Conservation (phyloP, 2,329 filamentous ascomycete species). For the Fusarium sp. region DNA sequence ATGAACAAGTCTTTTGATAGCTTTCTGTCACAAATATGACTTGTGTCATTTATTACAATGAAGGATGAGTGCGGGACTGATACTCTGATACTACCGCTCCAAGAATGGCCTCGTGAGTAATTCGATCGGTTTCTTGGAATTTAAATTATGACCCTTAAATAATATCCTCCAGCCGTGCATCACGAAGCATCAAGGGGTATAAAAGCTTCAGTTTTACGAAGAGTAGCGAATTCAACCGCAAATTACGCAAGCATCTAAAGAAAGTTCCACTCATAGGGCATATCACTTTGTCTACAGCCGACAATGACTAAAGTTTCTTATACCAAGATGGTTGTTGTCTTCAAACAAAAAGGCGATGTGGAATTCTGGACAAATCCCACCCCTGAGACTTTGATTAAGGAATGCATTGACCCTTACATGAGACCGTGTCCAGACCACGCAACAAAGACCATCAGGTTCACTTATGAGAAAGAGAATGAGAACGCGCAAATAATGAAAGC, state of each 20-base stretch:
- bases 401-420: not conserved
- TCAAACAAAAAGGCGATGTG: not conserved
- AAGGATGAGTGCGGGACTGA: not conserved
- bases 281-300: fast-evolving
- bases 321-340: not conserved
- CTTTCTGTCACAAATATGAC: too few relatives aligned
- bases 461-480: not conserved
- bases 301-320: not conserved
- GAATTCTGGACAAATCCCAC: not conserved
- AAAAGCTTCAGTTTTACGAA: not conserved
- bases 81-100: fast-evolving
- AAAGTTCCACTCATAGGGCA: fast-evolving
- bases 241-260: fast-evolving
- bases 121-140: fast-evolving
- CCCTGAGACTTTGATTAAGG: not conserved
- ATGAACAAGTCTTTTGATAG: too few relatives aligned
- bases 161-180: not conserved
- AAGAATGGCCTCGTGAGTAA: fast-evolving
- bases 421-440: not conserved
- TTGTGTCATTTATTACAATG: not conserved
- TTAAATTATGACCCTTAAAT: fast-evolving
- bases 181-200: fast-evolving
- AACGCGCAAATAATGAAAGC: not conserved
- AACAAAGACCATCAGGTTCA: not conserved
- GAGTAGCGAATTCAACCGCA: fast-evolving